These are phyloP conservation scores for Oxyria digyna DNA, from an alignment of 148 eudicot species.

Conservation along the genomic window DNA sequence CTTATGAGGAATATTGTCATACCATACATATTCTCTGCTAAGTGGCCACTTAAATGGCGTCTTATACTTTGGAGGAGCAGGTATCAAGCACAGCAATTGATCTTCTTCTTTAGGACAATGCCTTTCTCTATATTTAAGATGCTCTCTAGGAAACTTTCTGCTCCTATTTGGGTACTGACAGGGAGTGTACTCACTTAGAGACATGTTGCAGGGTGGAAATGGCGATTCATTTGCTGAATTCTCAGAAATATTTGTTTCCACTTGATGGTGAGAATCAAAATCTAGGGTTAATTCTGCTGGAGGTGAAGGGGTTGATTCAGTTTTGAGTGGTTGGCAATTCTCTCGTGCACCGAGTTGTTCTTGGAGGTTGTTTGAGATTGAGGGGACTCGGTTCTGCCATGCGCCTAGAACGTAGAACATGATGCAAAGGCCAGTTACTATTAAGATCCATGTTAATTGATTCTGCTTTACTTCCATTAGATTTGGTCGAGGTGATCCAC, in stretches of 20 bases:
- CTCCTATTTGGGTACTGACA: conserved; percentile 67
- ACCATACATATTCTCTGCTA: conserved; percentile 88
- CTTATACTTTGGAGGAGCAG: conserved; percentile 83
- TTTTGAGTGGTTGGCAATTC: conserved; percentile 17
- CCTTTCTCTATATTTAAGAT: conserved; percentile 78
- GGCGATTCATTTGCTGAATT: conserved; percentile 18
- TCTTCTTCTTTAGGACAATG: conserved; percentile 82
- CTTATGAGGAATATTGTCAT: conserved; percentile 82
- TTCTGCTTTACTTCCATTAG: conserved; percentile 36
- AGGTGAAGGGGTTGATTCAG: background rate
- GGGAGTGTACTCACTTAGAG: conserved; percentile 72
- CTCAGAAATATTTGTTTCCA: conserved; percentile 28
- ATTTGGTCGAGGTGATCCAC: conserved; percentile 63
- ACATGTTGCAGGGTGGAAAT: conserved; percentile 41
- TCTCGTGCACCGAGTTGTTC: conserved; percentile 18
- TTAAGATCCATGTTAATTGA: conserved; percentile 53
- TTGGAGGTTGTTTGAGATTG: conserved; percentile 15
- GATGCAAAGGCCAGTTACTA: conserved; percentile 57
- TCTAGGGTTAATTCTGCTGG: conserved; percentile 19
- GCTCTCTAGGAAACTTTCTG: conserved; percentile 54
- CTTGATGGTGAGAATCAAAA: conserved; percentile 67
- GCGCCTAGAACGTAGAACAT: conserved; percentile 67
- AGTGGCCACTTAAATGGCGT: conserved; percentile 91
- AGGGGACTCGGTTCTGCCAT: conserved; percentile 37
- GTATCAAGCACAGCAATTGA: conserved; percentile 56